A percentile compares a stretch with the other conserved stretches of the same genome.
These are phyloP conservation scores for Mycena sp. DNA, from an alignment of 1,284 basidiomycete genomes.

Conservation along the genomic window DNA sequence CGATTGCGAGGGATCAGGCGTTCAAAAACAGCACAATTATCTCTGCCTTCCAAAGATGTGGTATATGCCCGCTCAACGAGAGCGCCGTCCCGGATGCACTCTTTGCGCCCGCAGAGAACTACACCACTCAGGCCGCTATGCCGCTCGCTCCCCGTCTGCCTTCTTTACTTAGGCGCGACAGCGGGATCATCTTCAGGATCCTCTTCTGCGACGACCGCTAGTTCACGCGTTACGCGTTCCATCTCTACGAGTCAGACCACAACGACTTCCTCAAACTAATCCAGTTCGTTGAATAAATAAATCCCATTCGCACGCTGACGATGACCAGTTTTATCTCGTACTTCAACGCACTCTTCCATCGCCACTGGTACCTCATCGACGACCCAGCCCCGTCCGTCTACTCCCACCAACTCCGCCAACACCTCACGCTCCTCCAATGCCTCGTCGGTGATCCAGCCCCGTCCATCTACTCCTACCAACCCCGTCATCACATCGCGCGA, in stretches of 20 bases:
- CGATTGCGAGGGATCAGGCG: not conserved
- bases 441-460: not conserved
- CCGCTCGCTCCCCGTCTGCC: not conserved
- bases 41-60: slow-evolving; percentile 8
- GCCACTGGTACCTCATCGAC: not conserved
- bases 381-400: not conserved
- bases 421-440: not conserved
- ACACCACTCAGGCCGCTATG: no score
- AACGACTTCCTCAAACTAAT: not conserved
- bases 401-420: not conserved
- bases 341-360: not conserved
- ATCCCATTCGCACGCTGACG: not conserved
- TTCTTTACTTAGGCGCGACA: not conserved
- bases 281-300: not conserved
- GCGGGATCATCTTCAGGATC: not conserved
- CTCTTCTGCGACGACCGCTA: no score
- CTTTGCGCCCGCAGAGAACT: no score
- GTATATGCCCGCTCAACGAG: slow-evolving; percentile 4
- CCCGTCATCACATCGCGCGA: not conserved
- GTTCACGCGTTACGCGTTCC: not conserved
- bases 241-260: not conserved
- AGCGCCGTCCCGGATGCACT: no score
- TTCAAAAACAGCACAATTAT: slow-evolving; percentile 5
- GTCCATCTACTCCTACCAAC: not conserved
- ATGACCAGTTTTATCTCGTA: not conserved